A percentile compares a stretch with the other conserved stretches of the same genome.
These are phyloP conservation scores for Vitis riparia DNA, from an alignment of 164 flowering plant species.

Conservation along the genomic window DNA sequence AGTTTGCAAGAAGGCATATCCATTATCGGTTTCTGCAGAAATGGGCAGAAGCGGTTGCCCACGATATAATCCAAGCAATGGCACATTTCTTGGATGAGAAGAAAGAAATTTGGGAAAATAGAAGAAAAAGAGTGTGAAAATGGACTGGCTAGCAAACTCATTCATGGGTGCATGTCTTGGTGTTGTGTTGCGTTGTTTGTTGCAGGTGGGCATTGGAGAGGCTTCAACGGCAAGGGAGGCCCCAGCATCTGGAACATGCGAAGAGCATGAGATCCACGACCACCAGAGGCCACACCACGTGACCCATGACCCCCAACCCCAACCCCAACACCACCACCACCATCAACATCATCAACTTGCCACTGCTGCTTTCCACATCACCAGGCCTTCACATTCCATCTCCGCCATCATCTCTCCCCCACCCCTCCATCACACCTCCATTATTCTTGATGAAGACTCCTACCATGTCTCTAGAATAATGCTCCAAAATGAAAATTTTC, in stretches of 20 bases:
- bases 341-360: slow-evolving; percentile 29
- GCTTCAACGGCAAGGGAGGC: slow-evolving; percentile 48
- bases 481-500: slow-evolving; percentile 66
- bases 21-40: too few relatives aligned
- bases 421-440: slow-evolving; percentile 39
- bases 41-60: too few relatives aligned
- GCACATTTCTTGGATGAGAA: too few relatives aligned
- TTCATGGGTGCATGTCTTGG: not conserved
- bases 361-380: slow-evolving; percentile 63
- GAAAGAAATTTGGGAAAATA: not conserved
- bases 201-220: slow-evolving; percentile 59
- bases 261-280: slow-evolving; percentile 41
- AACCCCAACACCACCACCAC: slow-evolving; percentile 20
- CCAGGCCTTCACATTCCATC: slow-evolving; percentile 69
- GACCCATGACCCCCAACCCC: slow-evolving; percentile 22
- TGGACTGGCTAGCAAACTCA: slow-evolving; percentile 16
- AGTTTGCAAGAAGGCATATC: too few relatives aligned
- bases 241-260: slow-evolving; percentile 32
- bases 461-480: slow-evolving; percentile 67
- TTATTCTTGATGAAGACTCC: slow-evolving; percentile 64
- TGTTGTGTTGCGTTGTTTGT: not conserved
- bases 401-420: slow-evolving; percentile 71
- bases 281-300: slow-evolving; percentile 30
- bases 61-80: too few relatives aligned
- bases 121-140: not conserved